phyloP scores from a whole-genome alignment of 805 yeast species.

The Metschnikowia vanudenii region DNA sequence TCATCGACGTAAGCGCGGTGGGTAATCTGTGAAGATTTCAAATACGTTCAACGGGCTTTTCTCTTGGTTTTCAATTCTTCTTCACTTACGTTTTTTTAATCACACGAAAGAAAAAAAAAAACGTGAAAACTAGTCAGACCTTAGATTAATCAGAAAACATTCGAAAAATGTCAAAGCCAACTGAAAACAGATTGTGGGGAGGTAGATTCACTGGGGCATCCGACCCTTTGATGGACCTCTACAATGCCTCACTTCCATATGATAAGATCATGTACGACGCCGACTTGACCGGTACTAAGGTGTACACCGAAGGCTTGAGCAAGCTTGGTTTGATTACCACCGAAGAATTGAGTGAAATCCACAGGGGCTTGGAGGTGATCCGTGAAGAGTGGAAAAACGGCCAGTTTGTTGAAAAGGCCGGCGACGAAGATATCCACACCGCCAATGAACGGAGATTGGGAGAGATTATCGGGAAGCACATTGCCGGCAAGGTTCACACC shows the following conservation, averaged over 20 bases:
- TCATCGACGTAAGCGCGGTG: slow-evolving; percentile 24
- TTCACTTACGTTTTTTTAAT: not conserved
- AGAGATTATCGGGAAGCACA: slow-evolving; percentile 87
- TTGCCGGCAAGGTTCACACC: slow-evolving; percentile 98
- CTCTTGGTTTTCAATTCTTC: slow-evolving; percentile 1
- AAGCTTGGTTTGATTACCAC: slow-evolving; percentile 72
- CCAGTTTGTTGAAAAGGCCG: slow-evolving; percentile 69
- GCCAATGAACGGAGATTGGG: slow-evolving; percentile 98
- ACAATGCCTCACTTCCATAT: slow-evolving; percentile 95
- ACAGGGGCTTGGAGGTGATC: slow-evolving; percentile 72
- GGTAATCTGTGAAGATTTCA: slow-evolving; percentile 18
- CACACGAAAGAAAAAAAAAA: not conserved
- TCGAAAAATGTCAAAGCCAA: slow-evolving; percentile 35
- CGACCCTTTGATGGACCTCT: slow-evolving; percentile 95
- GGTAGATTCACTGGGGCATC: slow-evolving; percentile 97
- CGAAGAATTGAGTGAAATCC: slow-evolving; percentile 78
- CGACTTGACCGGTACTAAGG: slow-evolving; percentile 90
- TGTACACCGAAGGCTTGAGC: slow-evolving; percentile 82
- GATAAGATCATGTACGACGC: slow-evolving; percentile 94
- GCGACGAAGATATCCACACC: slow-evolving; percentile 98
- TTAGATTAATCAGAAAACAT: not conserved
- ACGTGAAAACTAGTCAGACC: not conserved
- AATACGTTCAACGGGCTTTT: not conserved
- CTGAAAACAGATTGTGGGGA: slow-evolving; percentile 89
- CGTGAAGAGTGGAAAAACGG: slow-evolving; percentile 77